Conservation (phyloP, 805 yeast species). For the Cyberlindnera euphorbiiphila region DNA sequence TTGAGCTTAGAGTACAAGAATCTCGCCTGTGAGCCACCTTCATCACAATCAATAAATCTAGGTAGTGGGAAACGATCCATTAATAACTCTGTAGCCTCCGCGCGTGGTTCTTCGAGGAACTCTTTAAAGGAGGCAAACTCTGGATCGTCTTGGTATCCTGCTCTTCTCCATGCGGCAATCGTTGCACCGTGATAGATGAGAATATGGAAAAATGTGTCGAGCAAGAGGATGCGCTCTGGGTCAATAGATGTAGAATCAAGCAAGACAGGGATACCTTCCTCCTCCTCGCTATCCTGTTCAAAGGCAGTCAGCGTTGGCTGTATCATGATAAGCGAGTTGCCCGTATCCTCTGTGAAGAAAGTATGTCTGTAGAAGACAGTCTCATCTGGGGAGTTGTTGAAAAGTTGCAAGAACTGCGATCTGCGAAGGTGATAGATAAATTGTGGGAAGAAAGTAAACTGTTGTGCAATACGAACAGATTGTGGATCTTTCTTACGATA, state of each 20-base stretch:
- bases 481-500: conserved; percentile 81
- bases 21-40: conserved; percentile 98
- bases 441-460: conserved; percentile 88
- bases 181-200: conserved; percentile 93
- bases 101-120: conserved; percentile 82
- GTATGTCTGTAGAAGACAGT: conserved; percentile 96
- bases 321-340: conserved; percentile 92
- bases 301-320: conserved; percentile 94
- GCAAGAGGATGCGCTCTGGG: conserved; percentile 79
- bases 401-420: conserved; percentile 92
- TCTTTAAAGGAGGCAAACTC: conserved; percentile 86
- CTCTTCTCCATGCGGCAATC: conserved; percentile 94
- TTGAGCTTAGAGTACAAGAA: conserved; percentile 91
- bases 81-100: conserved; percentile 88
- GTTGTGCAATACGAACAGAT: conserved; percentile 78
- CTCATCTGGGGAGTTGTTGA: conserved; percentile 98
- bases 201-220: conserved; percentile 96
- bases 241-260: conserved; percentile 90
- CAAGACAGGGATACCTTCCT: conserved; percentile 56
- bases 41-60: conserved; percentile 94
- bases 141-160: conserved; percentile 87
- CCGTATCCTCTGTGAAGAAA: conserved; percentile 84
- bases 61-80: conserved; percentile 97
- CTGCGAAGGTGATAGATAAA: conserved; percentile 94
- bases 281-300: conserved; percentile 53